Evolutionary conservation across 805 yeast species (phyloP).

Genomic region (Kluyveromyces wickerhamii): DNA sequence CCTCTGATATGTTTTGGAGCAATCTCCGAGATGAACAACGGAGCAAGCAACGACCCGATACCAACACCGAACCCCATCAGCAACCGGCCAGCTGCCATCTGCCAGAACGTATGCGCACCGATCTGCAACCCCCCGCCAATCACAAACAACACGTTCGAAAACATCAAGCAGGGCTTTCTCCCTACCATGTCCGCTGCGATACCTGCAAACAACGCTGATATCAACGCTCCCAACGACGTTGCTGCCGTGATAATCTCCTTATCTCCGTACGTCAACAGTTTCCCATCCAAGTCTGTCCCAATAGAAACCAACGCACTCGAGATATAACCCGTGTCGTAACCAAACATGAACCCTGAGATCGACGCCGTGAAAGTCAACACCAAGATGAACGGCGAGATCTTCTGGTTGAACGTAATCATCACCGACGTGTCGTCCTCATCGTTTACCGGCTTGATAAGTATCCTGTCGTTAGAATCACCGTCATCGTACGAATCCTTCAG

Average conservation of each 20-base stretch:
- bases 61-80: constrained; percentile 97
- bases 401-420: constrained; percentile 41
- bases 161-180: constrained; percentile 74
- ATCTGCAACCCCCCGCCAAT: constrained; percentile 83
- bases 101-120: constrained; percentile 74
- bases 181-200: constrained; percentile 75
- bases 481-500: constrained; percentile 3
- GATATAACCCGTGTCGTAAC: constrained; percentile 95
- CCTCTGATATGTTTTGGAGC: constrained; percentile 93
- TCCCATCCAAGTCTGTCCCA: constrained; percentile 62
- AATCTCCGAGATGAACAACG: constrained; percentile 82
- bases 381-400: constrained; percentile 57
- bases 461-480: constrained; percentile 12
- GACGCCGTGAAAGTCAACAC: constrained; percentile 70
- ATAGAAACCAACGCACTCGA: constrained; percentile 87
- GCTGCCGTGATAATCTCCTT: constrained; percentile 91
- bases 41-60: constrained; percentile 88
- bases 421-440: constrained; percentile 45
- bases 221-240: constrained; percentile 86
- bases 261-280: constrained; percentile 59
- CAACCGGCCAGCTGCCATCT: constrained; percentile 86
- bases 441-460: constrained; percentile 31
- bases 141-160: constrained; percentile 73
- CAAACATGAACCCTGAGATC: constrained; percentile 93
- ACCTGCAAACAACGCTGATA: constrained; percentile 77